Evolutionary conservation across 2,329 filamentous ascomycete genomes (phyloP).

Genomic region (Sporothrix pseudoabietina): DNA sequence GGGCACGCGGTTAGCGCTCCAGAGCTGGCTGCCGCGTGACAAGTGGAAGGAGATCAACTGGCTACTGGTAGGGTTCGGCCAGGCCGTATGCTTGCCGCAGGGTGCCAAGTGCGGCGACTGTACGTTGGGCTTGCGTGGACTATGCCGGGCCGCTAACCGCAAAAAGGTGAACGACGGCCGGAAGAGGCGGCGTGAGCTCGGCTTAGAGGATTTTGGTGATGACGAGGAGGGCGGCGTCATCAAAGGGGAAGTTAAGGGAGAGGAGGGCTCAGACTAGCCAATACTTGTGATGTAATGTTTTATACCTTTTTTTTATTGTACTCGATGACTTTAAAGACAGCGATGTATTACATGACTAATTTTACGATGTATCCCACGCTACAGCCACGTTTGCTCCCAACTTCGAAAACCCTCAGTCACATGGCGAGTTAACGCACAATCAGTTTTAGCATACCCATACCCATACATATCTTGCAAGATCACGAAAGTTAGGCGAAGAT

Average conservation of each 20-base stretch:
- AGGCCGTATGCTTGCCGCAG: constrained; percentile 81
- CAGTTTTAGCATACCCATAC: not conserved
- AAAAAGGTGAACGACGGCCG: constrained; percentile 62
- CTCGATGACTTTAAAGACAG: not conserved
- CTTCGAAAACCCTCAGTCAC: not conserved
- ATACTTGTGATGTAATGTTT: not conserved
- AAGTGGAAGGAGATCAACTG: constrained; percentile 92
- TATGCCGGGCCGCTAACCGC: constrained; percentile 74
- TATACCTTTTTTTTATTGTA: not conserved
- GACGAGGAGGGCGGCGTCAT: constrained; percentile 40
- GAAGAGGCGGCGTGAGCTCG: constrained; percentile 50
- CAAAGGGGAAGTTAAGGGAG: constrained; percentile 33
- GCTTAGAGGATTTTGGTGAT: constrained; percentile 35
- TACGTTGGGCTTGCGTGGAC: constrained; percentile 70
- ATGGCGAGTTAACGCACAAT: not conserved
- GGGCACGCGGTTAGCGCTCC: constrained; percentile 72
- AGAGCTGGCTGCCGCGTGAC: constrained; percentile 81
- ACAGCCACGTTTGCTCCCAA: not conserved
- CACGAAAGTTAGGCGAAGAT: not conserved
- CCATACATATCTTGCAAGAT: not conserved
- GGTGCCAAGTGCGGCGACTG: constrained; percentile 83
- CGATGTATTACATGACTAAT: not conserved
- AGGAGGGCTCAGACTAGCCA: not conserved
- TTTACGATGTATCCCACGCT: not conserved
- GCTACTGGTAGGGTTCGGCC: constrained; percentile 83